Evolutionary conservation across 345 rosid genomes (phyloP), one percentile per base, ranked within the genome.

Genomic region (Melastoma malabathricum): DNA sequence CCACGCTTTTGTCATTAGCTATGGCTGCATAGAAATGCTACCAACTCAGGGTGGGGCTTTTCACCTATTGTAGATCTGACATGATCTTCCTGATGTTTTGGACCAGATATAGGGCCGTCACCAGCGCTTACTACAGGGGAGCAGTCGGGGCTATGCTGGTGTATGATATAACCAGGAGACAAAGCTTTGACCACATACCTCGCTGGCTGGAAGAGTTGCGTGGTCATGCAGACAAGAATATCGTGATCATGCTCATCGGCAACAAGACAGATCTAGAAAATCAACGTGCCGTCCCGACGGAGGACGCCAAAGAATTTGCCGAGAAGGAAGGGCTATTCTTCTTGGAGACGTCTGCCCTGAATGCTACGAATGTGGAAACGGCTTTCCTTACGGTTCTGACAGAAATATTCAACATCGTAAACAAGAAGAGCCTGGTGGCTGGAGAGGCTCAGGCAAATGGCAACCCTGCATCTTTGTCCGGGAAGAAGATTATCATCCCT

Each of bases 311-410:
- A 54, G 59, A 47, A 44, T 62, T 73, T 15, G 75, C 78, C 7
- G 65, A 73, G 64, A 64, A 58, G 54, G 72, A 73, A 60, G 68
- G 64, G 4, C 50, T 73, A 43, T 69, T 70, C 67, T 73, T 73
- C 68, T 60, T 73, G 69, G 78, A 73, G 52, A 73, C 78, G 31
- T 73, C 78, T 2, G 78, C 78, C 17, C 66, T 73, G 48, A 64
- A 63, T 45, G 54, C 78, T 17, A 57, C 78, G 9, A 73, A 73
- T 20, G 68, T 73, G 16, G 58, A 69, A 55, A 52, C 70, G 0
- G 68, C 78, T 19, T 73, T 73, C 57, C 29, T 57, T 44, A 63
- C 67, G 2, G 57, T 63, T 45, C 55, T 63, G 38, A 63, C 61
- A 1, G 67, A 63, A 51, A 63, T 63, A 50, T 63, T 63, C 67